Percentiles rank a stretch among this genome's conserved stretches.
Evolutionary conservation across 106 monocot species (phyloP).

Genomic region (Gastrodia elata): DNA sequence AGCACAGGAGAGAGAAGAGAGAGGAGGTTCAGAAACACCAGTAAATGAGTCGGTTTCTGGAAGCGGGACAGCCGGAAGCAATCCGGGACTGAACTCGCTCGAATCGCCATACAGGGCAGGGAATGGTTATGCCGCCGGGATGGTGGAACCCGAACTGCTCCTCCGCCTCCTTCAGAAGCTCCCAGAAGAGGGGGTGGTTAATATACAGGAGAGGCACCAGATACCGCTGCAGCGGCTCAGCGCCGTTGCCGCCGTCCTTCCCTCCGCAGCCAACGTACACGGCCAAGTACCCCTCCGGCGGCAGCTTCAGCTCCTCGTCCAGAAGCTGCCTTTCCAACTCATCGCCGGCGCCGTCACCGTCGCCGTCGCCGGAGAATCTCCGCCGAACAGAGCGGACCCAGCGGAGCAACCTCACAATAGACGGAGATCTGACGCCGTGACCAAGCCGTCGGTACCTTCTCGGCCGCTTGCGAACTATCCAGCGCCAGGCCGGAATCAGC

Average conservation of each 20-base stretch:
- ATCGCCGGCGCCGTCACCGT: neutral
- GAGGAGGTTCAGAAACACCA: neutral
- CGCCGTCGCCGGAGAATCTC: neutral
- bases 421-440: neutral
- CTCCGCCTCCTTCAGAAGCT: slow-evolving; percentile 14
- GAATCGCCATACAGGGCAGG: slow-evolving; percentile 7
- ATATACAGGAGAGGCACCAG: slow-evolving; percentile 9
- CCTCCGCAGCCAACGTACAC: neutral
- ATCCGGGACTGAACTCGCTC: slow-evolving; percentile 1
- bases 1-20: no score
- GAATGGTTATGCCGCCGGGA: slow-evolving; percentile 6
- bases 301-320: neutral
- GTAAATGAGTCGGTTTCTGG: neutral
- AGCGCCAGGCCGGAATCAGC: neutral
- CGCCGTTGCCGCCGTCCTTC: neutral
- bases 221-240: slow-evolving; percentile 7
- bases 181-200: slow-evolving; percentile 13
- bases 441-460: neutral
- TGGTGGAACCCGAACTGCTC: slow-evolving; percentile 16
- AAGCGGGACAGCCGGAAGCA: neutral
- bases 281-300: neutral
- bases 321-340: neutral
- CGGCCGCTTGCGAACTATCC: neutral
- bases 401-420: neutral
- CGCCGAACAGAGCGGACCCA: neutral